phyloP scores from a whole-genome alignment of 176 grass and related monocot species.

The Sorghum bicolor region Sorghum_bicolor_NCBIv3 NC_012870.2:74338001-74338500 shows the following conservation, averaged over 20 bases:
- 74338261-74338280: not conserved
- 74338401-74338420: not conserved
- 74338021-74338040: constrained; percentile 78
- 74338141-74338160: constrained; percentile 41
- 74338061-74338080: not conserved
- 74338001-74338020: constrained; percentile 79
- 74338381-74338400: not conserved
- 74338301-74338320: not conserved
- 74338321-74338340: not conserved
- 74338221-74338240: not conserved
- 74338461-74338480: not conserved
- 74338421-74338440: not conserved
- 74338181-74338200: constrained; percentile 87
- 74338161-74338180: constrained; percentile 42
- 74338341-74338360: not conserved
- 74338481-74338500: not conserved
- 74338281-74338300: not conserved
- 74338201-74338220: constrained; percentile 69
- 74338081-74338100: not conserved
- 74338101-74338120: constrained; percentile 57
- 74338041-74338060: not conserved
- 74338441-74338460: not conserved
- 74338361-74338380: not conserved
- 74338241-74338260: not conserved
- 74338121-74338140: constrained; percentile 91